These are phyloP conservation scores for Diaporthe sp. DNA, from an alignment of 2,329 filamentous ascomycete genomes.

Conservation along the genomic window DNA sequence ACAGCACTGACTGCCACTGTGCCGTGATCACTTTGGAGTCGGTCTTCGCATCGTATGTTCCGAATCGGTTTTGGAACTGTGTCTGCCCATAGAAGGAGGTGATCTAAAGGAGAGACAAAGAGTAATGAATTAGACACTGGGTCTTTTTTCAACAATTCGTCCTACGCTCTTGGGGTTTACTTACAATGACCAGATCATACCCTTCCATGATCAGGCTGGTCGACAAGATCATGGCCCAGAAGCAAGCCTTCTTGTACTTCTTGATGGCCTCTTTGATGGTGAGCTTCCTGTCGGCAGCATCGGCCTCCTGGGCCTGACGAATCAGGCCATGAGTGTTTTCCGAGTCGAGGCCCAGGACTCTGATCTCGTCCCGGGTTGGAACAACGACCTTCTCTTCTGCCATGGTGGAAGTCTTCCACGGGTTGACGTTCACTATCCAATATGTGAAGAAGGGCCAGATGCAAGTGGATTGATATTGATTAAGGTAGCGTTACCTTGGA, in stretches of 20 bases:
- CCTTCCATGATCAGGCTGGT: conserved; percentile 47
- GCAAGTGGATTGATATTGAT: neutral
- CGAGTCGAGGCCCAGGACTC: conserved; percentile 34
- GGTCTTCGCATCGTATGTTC: conserved; percentile 41
- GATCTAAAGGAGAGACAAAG: conserved; percentile 23
- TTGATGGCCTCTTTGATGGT: conserved; percentile 44
- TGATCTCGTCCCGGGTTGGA: conserved; percentile 29
- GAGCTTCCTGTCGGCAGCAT: conserved; percentile 42
- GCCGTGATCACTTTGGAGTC: conserved; percentile 55
- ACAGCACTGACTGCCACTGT: conserved; percentile 60
- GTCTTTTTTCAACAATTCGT: neutral
- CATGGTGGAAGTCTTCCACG: conserved; percentile 1
- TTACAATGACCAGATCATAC: conserved; percentile 54
- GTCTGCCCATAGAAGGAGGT: conserved; percentile 50
- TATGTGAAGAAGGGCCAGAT: neutral
- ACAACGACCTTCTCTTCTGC: conserved; percentile 30
- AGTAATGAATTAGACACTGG: neutral
- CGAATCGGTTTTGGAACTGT: conserved; percentile 48
- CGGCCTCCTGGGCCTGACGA: conserved; percentile 39
- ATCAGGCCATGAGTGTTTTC: conserved; percentile 37
- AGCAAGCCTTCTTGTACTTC: conserved; percentile 48
- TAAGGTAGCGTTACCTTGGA: conserved; percentile 13
- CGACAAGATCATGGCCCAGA: conserved; percentile 47
- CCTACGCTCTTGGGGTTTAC: conserved; percentile 34
- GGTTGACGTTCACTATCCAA: neutral